These are phyloP conservation scores for Phytophthora ohioensis DNA, from an alignment of 352 stramenopile species.

Conservation along the genomic window DNA sequence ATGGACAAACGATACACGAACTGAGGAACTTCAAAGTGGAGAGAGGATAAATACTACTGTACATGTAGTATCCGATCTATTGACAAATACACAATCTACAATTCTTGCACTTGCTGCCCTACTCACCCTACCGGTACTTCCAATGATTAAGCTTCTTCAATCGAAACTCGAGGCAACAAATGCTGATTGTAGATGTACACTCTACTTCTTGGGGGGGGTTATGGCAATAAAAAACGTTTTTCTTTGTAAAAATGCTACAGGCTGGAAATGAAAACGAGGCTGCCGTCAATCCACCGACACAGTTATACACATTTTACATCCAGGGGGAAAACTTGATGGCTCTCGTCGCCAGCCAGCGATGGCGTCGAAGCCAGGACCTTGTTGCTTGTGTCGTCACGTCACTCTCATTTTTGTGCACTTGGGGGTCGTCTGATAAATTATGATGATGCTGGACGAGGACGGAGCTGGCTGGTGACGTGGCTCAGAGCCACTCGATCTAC, in stretches of 20 bases:
- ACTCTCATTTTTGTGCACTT: constrained; percentile 40
- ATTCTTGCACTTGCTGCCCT: background rate
- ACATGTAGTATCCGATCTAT: constrained; percentile 4
- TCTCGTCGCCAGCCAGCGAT: constrained; percentile 19
- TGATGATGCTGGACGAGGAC: constrained; percentile 36
- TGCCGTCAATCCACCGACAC: constrained; percentile 46
- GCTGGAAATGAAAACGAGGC: constrained; percentile 42
- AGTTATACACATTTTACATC: constrained; percentile 58
- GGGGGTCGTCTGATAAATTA: constrained; percentile 61
- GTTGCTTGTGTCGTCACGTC: constrained; percentile 39
- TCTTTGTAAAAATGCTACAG: constrained; percentile 50
- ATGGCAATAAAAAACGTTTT: constrained; percentile 45
- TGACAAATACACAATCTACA: constrained; percentile 20
- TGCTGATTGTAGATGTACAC: constrained; percentile 16
- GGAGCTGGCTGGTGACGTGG: constrained; percentile 23
- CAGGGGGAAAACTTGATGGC: constrained; percentile 24
- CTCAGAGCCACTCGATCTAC: constrained; percentile 27
- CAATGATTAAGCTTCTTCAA: constrained; percentile 5
- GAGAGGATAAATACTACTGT: background rate
- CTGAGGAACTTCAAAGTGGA: background rate
- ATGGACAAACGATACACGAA: background rate
- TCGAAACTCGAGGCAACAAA: constrained; percentile 19
- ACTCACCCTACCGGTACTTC: too few species aligned
- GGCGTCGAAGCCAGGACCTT: constrained; percentile 20
- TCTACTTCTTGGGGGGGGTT: constrained; percentile 25